phyloP scores from a whole-genome alignment of 108 stramenopile species.

The Parietichytrium sp. region DNA sequence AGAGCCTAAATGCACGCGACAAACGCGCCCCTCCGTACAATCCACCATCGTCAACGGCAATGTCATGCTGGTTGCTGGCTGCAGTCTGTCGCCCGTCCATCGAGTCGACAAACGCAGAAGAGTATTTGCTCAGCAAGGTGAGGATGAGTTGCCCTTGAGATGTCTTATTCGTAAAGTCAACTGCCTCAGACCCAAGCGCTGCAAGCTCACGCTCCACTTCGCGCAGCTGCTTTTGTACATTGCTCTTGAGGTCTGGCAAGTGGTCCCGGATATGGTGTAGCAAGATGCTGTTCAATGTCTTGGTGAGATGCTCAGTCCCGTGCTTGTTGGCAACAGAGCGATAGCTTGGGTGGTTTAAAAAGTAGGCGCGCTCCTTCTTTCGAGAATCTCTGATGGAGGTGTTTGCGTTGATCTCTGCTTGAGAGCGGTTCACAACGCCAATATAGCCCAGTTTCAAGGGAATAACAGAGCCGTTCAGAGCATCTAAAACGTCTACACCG shows the following conservation, averaged over 20 bases:
- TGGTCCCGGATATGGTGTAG: slow-evolving; percentile 96
- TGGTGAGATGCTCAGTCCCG: slow-evolving; percentile 40
- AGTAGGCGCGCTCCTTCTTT: slow-evolving; percentile 83
- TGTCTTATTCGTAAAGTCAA: slow-evolving; percentile 32
- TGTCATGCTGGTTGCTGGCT: slow-evolving; percentile 47
- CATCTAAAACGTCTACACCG: slow-evolving; percentile 86
- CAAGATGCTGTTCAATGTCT: slow-evolving; percentile 74
- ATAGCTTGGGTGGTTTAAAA: slow-evolving; percentile 85
- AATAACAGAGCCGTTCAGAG: slow-evolving; percentile 82
- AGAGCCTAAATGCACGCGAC: slow-evolving; percentile 72
- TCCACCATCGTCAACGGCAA: slow-evolving; percentile 32
- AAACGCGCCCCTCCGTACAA: slow-evolving; percentile 47
- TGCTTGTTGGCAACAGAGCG: slow-evolving; percentile 31
- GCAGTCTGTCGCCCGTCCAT: slow-evolving; percentile 79
- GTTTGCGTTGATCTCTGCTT: slow-evolving; percentile 85
- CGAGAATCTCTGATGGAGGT: slow-evolving; percentile 75
- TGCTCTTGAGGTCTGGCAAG: slow-evolving; percentile 88
- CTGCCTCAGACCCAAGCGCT: slow-evolving; percentile 71
- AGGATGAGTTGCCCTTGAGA: slow-evolving; percentile 69
- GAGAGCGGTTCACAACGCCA: slow-evolving; percentile 92
- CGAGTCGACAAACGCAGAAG: slow-evolving; percentile 78
- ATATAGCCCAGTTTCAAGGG: slow-evolving; percentile 88
- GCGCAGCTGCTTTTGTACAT: slow-evolving; percentile 79
- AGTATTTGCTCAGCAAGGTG: slow-evolving; percentile 82
- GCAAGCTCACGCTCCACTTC: slow-evolving; percentile 83